phyloP scores from a whole-genome alignment of 2,329 filamentous ascomycete genomes.

The Colletotrichum shisoi region DNA sequence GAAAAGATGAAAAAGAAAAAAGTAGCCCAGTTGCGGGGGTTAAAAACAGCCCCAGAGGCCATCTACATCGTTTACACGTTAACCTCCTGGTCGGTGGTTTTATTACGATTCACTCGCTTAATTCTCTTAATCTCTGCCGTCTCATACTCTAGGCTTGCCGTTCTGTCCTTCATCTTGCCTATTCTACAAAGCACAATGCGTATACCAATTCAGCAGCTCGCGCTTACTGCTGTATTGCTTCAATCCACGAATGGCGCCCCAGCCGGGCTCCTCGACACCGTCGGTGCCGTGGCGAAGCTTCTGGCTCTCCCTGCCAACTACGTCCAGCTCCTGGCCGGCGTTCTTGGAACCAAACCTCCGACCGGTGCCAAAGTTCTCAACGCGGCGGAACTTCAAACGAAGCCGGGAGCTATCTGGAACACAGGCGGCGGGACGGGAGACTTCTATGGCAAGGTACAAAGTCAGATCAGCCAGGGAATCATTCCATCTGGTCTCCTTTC shows the following conservation, averaged over 20 bases:
- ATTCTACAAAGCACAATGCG: neutral
- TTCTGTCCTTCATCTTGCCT: neutral
- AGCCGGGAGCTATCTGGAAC: constrained; percentile 30
- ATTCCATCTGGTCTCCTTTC: constrained; percentile 17
- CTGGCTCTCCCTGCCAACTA: constrained; percentile 28
- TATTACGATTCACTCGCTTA: neutral
- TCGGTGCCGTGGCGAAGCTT: constrained; percentile 8
- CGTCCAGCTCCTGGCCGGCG: neutral
- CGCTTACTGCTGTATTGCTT: neutral
- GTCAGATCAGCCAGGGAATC: constrained; percentile 22
- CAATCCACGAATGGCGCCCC: constrained; percentile 18
- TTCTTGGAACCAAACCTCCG: constrained; percentile 9
- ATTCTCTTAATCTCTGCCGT: neutral
- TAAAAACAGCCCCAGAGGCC: constrained; percentile 22
- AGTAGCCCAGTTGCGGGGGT: neutral
- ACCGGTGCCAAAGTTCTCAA: neutral
- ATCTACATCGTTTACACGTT: too few relatives aligned
- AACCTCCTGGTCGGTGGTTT: constrained; percentile 3
- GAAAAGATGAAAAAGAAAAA: neutral
- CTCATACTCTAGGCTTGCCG: neutral
- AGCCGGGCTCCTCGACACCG: constrained; percentile 23
- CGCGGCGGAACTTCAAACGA: constrained; percentile 19
- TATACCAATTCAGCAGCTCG: neutral
- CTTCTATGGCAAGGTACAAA: constrained; percentile 29
- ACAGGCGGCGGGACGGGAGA: constrained; percentile 15